Evolutionary conservation across 345 rosid species (phyloP).

Genomic region (Mangifera indica): DNA sequence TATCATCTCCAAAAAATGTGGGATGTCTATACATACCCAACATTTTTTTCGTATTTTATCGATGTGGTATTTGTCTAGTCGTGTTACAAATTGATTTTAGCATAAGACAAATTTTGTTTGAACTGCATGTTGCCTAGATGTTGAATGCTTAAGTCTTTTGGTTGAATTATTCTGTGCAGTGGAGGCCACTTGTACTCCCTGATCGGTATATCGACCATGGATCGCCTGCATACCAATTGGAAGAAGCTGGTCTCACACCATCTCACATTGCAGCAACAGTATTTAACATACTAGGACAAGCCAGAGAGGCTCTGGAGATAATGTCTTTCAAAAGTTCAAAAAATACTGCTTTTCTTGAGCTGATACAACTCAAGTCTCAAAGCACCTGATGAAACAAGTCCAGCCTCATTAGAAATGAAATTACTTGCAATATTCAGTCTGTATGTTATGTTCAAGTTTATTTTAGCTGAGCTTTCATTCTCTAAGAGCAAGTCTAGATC

Average conservation of each 20-base stretch:
- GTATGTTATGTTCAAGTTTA: no score
- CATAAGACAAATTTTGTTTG: neutral
- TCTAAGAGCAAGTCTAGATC: no score
- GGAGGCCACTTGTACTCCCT: constrained; percentile 86
- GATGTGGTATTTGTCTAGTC: no score
- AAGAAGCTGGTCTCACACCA: constrained; percentile 78
- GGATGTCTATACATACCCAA: no score
- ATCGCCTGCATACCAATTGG: constrained; percentile 66
- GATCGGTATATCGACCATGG: constrained; percentile 84
- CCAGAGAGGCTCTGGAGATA: constrained; percentile 57
- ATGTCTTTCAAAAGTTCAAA: constrained; percentile 33
- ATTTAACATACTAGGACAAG: constrained; percentile 59
- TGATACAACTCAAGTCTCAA: neutral
- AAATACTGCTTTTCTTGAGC: neutral
- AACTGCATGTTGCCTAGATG: neutral
- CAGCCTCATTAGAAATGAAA: no score
- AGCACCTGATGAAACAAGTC: neutral
- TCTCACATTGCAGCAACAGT: constrained; percentile 88
- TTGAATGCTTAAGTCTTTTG: neutral
- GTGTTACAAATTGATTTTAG: neutral
- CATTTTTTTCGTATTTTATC: no score
- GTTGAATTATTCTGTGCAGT: constrained; percentile 40
- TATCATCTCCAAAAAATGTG: no score
- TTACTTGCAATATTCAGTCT: no score
- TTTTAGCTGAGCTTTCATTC: no score